Percentiles rank a stretch among this genome's conserved stretches.
Evolutionary conservation across 345 rosid genomes (phyloP).

Genomic region (Firmiana major): DNA sequence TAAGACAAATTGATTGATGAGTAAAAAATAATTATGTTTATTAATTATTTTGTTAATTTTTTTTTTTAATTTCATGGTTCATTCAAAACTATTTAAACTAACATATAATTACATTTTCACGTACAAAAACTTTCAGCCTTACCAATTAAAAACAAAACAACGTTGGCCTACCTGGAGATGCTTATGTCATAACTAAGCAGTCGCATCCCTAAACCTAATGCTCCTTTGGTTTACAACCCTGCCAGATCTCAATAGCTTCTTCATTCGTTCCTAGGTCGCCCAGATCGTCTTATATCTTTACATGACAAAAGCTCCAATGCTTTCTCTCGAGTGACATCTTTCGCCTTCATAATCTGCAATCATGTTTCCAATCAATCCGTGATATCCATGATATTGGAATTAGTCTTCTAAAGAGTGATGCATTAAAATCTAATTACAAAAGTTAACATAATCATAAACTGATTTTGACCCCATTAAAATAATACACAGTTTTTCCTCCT

Average conservation of each 20-base stretch:
- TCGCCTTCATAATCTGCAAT: slow-evolving; percentile 58
- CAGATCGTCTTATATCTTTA: slow-evolving; percentile 44
- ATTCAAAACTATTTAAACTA: too few relatives aligned
- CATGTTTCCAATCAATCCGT: not conserved
- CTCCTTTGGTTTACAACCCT: not conserved
- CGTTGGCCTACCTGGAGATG: not conserved
- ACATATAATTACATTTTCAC: too few relatives aligned
- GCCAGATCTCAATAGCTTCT: slow-evolving; percentile 28
- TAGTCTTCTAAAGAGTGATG: not conserved
- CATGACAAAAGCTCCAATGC: slow-evolving; percentile 65
- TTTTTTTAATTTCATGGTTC: too few relatives aligned
- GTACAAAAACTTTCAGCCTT: too few relatives aligned
- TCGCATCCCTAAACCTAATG: not conserved
- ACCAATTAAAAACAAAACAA: too few relatives aligned
- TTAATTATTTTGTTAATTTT: too few relatives aligned
- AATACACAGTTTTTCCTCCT: too few relatives aligned
- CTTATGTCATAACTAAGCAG: not conserved
- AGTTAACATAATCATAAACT: not conserved
- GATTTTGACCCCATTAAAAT: not conserved
- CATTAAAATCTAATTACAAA: not conserved
- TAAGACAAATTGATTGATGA: too few relatives aligned
- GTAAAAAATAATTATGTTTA: too few relatives aligned
- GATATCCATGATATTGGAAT: not conserved
- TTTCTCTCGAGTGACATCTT: slow-evolving; percentile 55
- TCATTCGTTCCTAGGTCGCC: slow-evolving; percentile 61